Conservation (phyloP, 1,284 basidiomycete genomes). For the Porogramme epimiltina region DNA sequence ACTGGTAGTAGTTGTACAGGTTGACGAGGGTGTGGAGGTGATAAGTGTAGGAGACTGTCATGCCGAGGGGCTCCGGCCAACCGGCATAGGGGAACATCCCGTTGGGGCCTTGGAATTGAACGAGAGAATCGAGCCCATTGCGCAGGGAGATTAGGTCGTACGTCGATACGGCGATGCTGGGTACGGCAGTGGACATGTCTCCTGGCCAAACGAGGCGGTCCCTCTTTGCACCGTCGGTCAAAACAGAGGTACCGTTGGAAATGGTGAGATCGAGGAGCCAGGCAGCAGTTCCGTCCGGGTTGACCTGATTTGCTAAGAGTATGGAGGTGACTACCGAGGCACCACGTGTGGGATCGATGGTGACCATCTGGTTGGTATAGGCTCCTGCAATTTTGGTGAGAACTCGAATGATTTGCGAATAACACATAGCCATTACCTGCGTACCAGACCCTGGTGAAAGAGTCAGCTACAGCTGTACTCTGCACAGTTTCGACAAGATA, state of each 20-base stretch:
- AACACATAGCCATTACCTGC: slow-evolving; percentile 9
- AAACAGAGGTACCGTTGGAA: slow-evolving; percentile 10
- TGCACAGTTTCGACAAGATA: background rate
- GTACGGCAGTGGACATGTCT: slow-evolving; percentile 20
- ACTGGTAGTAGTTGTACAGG: slow-evolving; percentile 21
- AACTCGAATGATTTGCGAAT: background rate
- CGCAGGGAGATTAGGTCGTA: slow-evolving; percentile 18
- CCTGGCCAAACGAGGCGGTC: slow-evolving; percentile 22
- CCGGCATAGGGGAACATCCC: slow-evolving; percentile 16
- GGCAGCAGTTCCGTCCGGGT: slow-evolving; percentile 7
- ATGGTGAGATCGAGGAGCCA: slow-evolving; percentile 19
- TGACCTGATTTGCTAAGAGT: background rate
- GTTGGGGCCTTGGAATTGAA: slow-evolving; percentile 8
- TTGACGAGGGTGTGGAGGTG: slow-evolving; percentile 20
- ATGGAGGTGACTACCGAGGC: slow-evolving; percentile 1
- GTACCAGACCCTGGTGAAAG: slow-evolving; percentile 12
- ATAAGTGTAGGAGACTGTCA: slow-evolving; percentile 19
- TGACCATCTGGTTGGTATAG: slow-evolving; percentile 18
- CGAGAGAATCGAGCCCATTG: slow-evolving; percentile 18
- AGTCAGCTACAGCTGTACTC: background rate
- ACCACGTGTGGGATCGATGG: slow-evolving; percentile 15
- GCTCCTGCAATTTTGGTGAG: slow-evolving; percentile 4
- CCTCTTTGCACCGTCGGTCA: slow-evolving; percentile 20
- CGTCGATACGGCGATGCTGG: slow-evolving; percentile 17
- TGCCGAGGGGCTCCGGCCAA: slow-evolving; percentile 8